Evolutionary conservation across 495 filamentous ascomycete species (phyloP).

Genomic region (Sordaria brevicollis): DNA sequence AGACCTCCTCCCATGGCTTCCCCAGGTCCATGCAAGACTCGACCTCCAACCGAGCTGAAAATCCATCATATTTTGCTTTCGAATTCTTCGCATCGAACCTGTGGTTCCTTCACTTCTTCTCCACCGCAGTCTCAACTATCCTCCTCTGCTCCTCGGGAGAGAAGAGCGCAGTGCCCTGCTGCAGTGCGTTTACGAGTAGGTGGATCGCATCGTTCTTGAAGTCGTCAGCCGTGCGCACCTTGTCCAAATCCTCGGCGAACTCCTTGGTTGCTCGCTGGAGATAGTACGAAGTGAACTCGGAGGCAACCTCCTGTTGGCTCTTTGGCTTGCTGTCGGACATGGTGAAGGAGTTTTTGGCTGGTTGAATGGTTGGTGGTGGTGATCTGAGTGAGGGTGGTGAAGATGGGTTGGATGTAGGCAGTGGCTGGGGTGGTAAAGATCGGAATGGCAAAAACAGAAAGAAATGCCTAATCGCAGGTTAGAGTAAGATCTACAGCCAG

Average conservation of each 20-base stretch:
- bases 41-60: neutral
- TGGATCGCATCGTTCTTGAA: constrained; percentile 52
- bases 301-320: constrained; percentile 25
- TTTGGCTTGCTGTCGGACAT: constrained; percentile 15
- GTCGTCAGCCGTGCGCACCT: constrained; percentile 53
- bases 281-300: constrained; percentile 52
- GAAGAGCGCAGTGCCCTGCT: constrained; percentile 47
- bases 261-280: constrained; percentile 53
- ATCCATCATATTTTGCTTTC: neutral
- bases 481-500: neutral
- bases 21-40: neutral
- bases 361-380: constrained; percentile 1
- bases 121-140: constrained; percentile 15
- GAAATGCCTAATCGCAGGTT: neutral
- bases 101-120: neutral
- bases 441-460: neutral
- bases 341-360: constrained; percentile 1
- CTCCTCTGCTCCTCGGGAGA: constrained; percentile 32
- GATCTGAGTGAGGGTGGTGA: neutral
- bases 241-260: constrained; percentile 63
- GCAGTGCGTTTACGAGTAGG: constrained; percentile 53
- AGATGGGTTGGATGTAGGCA: neutral
- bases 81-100: neutral
- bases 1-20: neutral
- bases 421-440: neutral